Evolutionary conservation across 2,329 filamentous ascomycete species (phyloP), one percentile per base, ranked within the genome.

Genomic region (Cyphellophora europaea): DNA sequence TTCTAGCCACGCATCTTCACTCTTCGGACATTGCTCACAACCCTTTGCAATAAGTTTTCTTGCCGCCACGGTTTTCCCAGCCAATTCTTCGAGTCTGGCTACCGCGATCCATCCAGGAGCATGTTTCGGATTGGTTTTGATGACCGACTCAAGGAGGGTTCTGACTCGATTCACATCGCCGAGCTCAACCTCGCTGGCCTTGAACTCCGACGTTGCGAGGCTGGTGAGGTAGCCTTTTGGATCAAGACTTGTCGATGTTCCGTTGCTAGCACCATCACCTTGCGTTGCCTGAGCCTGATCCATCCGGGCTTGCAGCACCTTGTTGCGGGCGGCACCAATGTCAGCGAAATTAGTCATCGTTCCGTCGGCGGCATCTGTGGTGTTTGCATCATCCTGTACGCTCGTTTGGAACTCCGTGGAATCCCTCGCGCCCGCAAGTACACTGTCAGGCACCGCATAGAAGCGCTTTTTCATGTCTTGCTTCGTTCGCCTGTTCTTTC

Each of bases 321-420:
- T 95, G 65, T 95, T 86, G 63, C 91, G 79, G 13, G 91, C 93
- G 29, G 88, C 87, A 60, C 93, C 91, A 44, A 98, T 96, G 58
- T 94, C 84, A 29, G 89, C 89, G 56, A 98, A 98, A 56, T 98
- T 95, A 8, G 89, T 98, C 75, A 94, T 91, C 1, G 87, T 93
- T 2, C 89, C 88, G 52, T 94, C 87, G 3, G 61, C 56, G 32
- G 58, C 62, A 38, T 79, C 72, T 8, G 65, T 62, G n/a, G 69
- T 60, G 2, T 63, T 58, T 2, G 77, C 82, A 41, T 94, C 88
- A 23, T 93, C 86, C 29, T 78, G 72, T n/a, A 98, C 79, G 0
- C 85, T 93, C 2, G 87, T 91, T 31, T 87, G 82, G 45, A 96
- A 74, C 54, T 95, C 84, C 3, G 75, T 72, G 2, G 82, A 73